A percentile compares a stretch with the other conserved stretches of the same genome.
These are phyloP conservation scores for Rubia yunnanensis DNA, from an alignment of 257 asterid species.

Conservation along the genomic window DNA sequence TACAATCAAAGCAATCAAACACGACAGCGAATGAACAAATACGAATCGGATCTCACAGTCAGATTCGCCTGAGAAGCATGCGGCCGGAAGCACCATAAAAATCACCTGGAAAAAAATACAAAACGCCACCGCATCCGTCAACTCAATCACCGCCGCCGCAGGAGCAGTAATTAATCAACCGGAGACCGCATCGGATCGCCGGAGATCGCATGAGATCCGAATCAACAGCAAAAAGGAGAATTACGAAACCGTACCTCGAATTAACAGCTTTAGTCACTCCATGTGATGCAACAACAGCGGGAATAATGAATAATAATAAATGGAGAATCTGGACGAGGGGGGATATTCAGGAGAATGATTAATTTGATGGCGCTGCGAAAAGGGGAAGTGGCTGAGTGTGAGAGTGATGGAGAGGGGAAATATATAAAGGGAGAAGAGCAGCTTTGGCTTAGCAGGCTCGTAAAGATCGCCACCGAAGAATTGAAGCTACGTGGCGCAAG, in stretches of 20 bases:
- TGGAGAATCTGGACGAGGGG: conserved; percentile 19
- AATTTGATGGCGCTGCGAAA: not conserved
- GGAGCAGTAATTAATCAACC: conserved; percentile 9
- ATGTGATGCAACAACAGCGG: not conserved
- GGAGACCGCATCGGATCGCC: conserved; percentile 37
- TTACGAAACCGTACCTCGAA: not conserved
- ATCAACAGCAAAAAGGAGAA: conserved; percentile 14
- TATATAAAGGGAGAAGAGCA: not conserved
- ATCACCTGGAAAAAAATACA: not conserved
- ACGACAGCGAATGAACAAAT: not conserved
- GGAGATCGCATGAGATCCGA: conserved; percentile 39
- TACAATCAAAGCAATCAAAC: not conserved
- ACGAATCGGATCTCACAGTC: conserved; percentile 47
- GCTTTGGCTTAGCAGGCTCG: conserved; percentile 7
- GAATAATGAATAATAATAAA: not conserved
- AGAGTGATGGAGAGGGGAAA: not conserved
- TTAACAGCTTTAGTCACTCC: not conserved
- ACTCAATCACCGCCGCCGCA: not conserved
- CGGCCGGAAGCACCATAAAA: conserved; percentile 20
- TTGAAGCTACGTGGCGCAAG: conserved; percentile 33
- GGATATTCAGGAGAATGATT: conserved; percentile 8
- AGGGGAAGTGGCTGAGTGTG: conserved; percentile 5
- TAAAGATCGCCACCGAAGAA: conserved; percentile 19
- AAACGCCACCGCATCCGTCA: not conserved
- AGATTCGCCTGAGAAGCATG: conserved; percentile 23